Base-by-base conservation (phyloP, 2,329 filamentous ascomycete species). In the Fusarium albidum region DNA sequence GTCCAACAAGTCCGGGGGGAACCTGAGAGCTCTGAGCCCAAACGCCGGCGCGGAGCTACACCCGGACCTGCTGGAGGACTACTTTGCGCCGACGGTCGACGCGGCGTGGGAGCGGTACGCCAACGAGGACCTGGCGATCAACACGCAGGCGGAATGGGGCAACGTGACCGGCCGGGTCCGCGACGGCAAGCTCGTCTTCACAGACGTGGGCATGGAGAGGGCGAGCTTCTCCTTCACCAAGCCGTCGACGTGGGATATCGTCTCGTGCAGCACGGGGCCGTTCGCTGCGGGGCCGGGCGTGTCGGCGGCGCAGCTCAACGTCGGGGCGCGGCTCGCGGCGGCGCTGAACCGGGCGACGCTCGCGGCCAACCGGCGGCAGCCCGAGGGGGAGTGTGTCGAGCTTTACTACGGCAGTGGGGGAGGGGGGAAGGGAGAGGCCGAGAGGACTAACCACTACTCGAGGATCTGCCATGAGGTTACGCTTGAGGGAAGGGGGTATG, bases 321-420 rank as follows among this genome's bases (percentile, higher is more conserved):
- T 93, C 49, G 86, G 87, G 9, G 89, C 91, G 0, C 81, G 91
- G n/a, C 74, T 95, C 12, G 83, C 88, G 0, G 90, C 91, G 1
- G 89, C 88, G 1, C 84, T 94, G 66, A 92, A 93, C 73, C 82
- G 91, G 17, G 86, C 83, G 28, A 93, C 88, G 10, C 73, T 95
- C 55, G 72, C 90, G 42, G 67, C 72, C 15, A 74, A 82, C 63
- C 46, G 69, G n/a, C 64, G 67, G 59, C 85, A 82, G 73, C 85
- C 83, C 12, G 76, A 82, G 48, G 75, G 77, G 43, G 82, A 83
- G 67, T 57, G 65, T 1, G 72, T 80, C 3, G 68, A 67, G 6
- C 69, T 67, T 9, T 89, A 86, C 68, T 89, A 89, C 71, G 21
- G 21, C 7, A 7, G 21, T 21, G 21, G 21, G 4, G 21, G 21